A percentile compares a stretch with the other conserved stretches of the same genome.
Conservation (phyloP, 805 yeast genomes). For the Kodamaea lidongshanica region DNA sequence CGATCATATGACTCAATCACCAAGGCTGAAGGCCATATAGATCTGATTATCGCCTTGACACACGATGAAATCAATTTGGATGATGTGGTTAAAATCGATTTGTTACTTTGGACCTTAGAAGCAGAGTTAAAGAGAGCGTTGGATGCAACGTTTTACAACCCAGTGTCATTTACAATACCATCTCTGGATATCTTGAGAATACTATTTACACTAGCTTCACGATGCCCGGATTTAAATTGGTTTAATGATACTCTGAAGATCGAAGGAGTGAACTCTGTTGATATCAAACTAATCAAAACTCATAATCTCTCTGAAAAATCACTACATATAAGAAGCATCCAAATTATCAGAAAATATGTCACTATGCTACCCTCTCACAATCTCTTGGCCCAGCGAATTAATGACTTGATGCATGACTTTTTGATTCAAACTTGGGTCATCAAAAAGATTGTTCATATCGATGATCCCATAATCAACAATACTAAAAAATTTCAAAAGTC, state of each 20-base stretch:
- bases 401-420: conserved; percentile 11
- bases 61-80: conserved; percentile 16
- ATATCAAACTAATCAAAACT: too few species aligned
- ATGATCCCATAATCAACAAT: conserved; percentile 7
- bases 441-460: conserved; percentile 3
- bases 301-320: too few species aligned
- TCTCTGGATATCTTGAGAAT: conserved; percentile 22
- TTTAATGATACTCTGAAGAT: conserved; percentile 13
- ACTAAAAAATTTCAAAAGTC: conserved; percentile 3
- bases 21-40: too few species aligned
- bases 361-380: too few species aligned
- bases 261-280: conserved; percentile 17
- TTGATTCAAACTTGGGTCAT: conserved; percentile 7
- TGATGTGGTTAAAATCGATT: conserved; percentile 24
- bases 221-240: conserved; percentile 23
- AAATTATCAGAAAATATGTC: too few species aligned
- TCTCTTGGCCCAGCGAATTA: too few species aligned
- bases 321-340: too few species aligned
- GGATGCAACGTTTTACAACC: conserved; percentile 1
- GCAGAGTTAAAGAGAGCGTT: conserved; percentile 7
- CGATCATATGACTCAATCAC: conserved; percentile 6
- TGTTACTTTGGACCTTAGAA: conserved; percentile 23
- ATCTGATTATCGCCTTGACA: conserved; percentile 16
- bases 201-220: conserved; percentile 26
- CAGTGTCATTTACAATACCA: conserved; percentile 23